Base-by-base conservation (phyloP, 1,284 basidiomycete genomes). In the Sanguinoderma infundibulare region DNA sequence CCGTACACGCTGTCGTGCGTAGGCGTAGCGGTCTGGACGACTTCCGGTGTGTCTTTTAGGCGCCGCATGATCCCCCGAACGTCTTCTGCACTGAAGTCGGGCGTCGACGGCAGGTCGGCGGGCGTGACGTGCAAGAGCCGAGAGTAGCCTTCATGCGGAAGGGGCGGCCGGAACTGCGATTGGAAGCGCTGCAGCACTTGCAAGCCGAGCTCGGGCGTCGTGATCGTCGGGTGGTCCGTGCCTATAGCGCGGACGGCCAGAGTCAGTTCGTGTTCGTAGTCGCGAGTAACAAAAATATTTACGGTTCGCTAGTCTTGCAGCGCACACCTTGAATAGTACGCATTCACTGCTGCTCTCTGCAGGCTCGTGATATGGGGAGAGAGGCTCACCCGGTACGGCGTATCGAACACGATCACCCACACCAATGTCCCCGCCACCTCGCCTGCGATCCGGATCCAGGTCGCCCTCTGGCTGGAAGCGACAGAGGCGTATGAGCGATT, bases 371-470 rank as follows among this genome's bases (percentile, higher is more conserved):
- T 5, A 10, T 4, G 9, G 3, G 3, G 32, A 17, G 14, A 26
- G 10, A 17, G 38, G 10, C 86, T 78, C 69, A 91, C 90, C 74
- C 88, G 80, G 74, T 87, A 87, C 61, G 88, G 87, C 7, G 84
- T 89, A 70, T 90, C 85, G 67, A 91, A 90, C 65, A 89, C 83
- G 75, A 92, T 82, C 74, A 90, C 83, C 83, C 87, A 90, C 57
- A 86, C 76, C 56, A 75, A 72, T 61, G 83, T 86, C 63, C 79
- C 82, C 55, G 85, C 83, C 67, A 86, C 86, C 69, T 85, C 83
- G 66, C 76, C 81, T 7, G 88, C 88, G 65, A 92, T 90, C 60
- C 80, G 73, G 61, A 86, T 87, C 90, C 89, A 92, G 67, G 90
- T 79, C 32, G 81, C 79, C 60, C 90, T 78, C 74, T 91, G 90